Base-by-base conservation (phyloP, 1,284 basidiomycete species). In the Leucoagaricus sp. region DNA sequence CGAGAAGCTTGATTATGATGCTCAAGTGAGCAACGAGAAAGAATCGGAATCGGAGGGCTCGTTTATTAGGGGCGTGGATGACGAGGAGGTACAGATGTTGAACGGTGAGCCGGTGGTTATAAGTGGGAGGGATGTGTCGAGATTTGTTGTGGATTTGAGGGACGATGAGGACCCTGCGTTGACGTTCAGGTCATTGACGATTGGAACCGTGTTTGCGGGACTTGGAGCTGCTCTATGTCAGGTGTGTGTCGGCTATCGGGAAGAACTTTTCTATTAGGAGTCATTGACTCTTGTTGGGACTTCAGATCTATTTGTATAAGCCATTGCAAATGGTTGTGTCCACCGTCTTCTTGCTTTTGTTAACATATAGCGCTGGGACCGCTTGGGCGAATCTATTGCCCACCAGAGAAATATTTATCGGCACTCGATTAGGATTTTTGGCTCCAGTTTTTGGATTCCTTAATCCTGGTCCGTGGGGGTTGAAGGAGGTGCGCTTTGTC, bases 281-380 rank as follows among this genome's bases (percentile, higher is more conserved):
- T n/a, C n/a, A n/a, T n/a, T 54, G n/a, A 28, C 54, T 12, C 21
- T 40, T 36, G 48, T n/a, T 21, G 49, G 21, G 31, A 42, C 19
- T 23, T 26, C 47, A 84, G 82, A 85, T 85, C 31, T 85, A 82
- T 62, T 63, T 77, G 10, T 88, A 87, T 71, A 87, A 88, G 63
- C 86, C 85, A 0, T 70, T 83, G 1, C 71, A 76, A 60, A 75
- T 81, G 56, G 51, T 66, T 0, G 80, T 87, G 26, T 82, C 79
- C 0, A 77, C 80, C 0, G 80, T 86, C 8, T 88, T 88, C 69
- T 67, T 87, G 15, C 70, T 86, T 15, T 72, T 89, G 36, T 66
- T 87, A 50, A 78, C 80, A 42, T 87, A 82, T 66, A 73, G 79
- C 3, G 59, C 80, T 29, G 86, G 85, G 0, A 71, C 73, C 15